Evolutionary conservation across 768 basidiomycete genomes (phyloP).

Genomic region (Tephrocybe sp.): DNA sequence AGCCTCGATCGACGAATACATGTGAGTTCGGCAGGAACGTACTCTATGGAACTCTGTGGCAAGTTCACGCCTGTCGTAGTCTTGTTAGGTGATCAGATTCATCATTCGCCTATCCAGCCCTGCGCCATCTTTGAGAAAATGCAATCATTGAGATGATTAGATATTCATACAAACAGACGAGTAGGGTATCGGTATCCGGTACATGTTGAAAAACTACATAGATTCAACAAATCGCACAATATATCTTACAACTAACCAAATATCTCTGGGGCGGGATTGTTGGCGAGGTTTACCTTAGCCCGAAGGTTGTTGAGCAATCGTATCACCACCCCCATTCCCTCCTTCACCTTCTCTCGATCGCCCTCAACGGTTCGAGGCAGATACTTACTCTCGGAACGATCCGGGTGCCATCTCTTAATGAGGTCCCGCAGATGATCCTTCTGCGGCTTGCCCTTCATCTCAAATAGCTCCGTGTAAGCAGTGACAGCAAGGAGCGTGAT

Average conservation of each 20-base stretch:
- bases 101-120: too few species aligned
- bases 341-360: slow-evolving; percentile 66
- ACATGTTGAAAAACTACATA: slow-evolving; percentile 27
- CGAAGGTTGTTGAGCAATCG: slow-evolving; percentile 72
- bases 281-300: slow-evolving; percentile 37
- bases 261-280: slow-evolving; percentile 12
- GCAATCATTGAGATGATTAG: slow-evolving; percentile 15
- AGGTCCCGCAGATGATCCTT: slow-evolving; percentile 79
- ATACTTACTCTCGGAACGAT: slow-evolving; percentile 73
- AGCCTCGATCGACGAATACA: too few species aligned
- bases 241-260: slow-evolving; percentile 11
- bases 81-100: too few species aligned
- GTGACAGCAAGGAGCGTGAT: slow-evolving; percentile 55
- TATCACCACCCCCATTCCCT: slow-evolving; percentile 72
- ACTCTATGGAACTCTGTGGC: too few species aligned
- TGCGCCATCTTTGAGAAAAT: too few species aligned
- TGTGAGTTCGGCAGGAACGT: too few species aligned
- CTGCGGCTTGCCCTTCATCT: slow-evolving; percentile 48
- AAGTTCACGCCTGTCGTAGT: too few species aligned
- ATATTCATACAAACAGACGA: slow-evolving; percentile 29
- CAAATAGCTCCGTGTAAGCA: slow-evolving; percentile 62
- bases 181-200: slow-evolving; percentile 24
- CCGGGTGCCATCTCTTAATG: slow-evolving; percentile 79
- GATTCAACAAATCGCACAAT: slow-evolving; percentile 19
- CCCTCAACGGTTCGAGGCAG: slow-evolving; percentile 61